phyloP scores from a whole-genome alignment of 495 filamentous ascomycete genomes.

The Cudoniella acicularis region DNA sequence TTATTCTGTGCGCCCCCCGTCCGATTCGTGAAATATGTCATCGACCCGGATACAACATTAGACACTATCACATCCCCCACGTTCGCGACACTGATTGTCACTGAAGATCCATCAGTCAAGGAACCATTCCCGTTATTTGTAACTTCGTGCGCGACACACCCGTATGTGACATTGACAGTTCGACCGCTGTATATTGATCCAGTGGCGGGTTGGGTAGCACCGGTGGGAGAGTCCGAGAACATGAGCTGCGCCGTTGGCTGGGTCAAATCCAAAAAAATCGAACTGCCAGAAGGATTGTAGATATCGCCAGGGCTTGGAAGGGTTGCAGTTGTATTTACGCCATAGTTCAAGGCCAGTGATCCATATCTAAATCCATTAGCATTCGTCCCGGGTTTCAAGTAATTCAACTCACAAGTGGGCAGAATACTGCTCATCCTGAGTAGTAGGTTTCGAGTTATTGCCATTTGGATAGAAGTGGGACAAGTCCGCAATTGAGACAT shows the following conservation, averaged over 20 bases:
- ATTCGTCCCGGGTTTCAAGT: background rate
- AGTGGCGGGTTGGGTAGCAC: background rate
- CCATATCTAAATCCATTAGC: constrained; percentile 15
- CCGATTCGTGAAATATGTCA: constrained; percentile 15
- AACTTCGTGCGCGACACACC: constrained; percentile 14
- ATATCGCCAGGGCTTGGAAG: constrained; percentile 10
- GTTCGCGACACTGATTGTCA: constrained; percentile 4
- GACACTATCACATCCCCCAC: constrained; percentile 9
- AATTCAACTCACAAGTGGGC: constrained; percentile 15
- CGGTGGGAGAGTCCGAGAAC: constrained; percentile 16
- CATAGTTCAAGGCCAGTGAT: background rate
- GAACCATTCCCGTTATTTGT: constrained; percentile 9
- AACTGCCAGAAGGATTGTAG: background rate
- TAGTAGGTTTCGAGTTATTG: background rate
- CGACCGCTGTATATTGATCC: constrained; percentile 14
- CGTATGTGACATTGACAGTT: constrained; percentile 11
- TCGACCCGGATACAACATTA: constrained; percentile 1
- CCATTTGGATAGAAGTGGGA: constrained; percentile 14
- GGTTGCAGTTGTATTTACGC: constrained; percentile 1
- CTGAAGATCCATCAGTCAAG: no score
- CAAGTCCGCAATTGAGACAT: constrained; percentile 19
- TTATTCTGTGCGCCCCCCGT: background rate
- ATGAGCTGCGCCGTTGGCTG: background rate
- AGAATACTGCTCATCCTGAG: constrained; percentile 16
- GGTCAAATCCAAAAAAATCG: background rate